Evolutionary conservation across 192 early-diverging fungal species (phyloP), one percentile per base, ranked within the genome.

Genomic region (Globomyces pollinis-pini): DNA sequence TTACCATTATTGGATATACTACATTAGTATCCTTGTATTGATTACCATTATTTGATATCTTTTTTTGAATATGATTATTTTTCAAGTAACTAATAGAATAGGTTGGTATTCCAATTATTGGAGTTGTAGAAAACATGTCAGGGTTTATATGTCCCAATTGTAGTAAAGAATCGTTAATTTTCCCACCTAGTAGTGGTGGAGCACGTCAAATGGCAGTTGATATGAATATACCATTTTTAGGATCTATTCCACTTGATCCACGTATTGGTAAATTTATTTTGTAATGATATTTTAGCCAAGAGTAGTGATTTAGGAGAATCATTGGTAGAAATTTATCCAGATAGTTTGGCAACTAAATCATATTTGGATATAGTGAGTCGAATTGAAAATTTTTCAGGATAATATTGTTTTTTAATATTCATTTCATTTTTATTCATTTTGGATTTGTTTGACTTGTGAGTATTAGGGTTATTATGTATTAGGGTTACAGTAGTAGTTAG

Each of bases 161-260:
- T 47, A 54, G 82, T 71, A 85, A 89, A 71, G 90, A 87, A 69
- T 89, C 85, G 20, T 84, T 86, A 61, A 80, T 99, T 45, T 99
- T 99, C 67, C 93, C 94, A 13, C 65, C 74, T 3, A 70, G 53
- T 3, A 35, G 81, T 2, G 96, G 96, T 33, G 96, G 96, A 32
- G 96, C 91, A 33, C 81, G 88, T 67, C 84, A 86, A 26, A 83
- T 99, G 84, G 88, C 91, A 2, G 76, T 81, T 63, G 89, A 96
- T 35, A 86, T 88, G 64, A 79, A 75, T 7, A 74, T 99, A 15
- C 80, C 83, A 21, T 97, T 97, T 47, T 68, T 99, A 65, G 96
- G 94, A 0, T 73, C 86, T 0, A 87, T 96, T 12, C 95, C 95
- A 1, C 87, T 98, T 42, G 95, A 98, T 60, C 95, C 93, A 5